Conservation (phyloP, 768 basidiomycete genomes). For the Exidia glandulosa region DNA sequence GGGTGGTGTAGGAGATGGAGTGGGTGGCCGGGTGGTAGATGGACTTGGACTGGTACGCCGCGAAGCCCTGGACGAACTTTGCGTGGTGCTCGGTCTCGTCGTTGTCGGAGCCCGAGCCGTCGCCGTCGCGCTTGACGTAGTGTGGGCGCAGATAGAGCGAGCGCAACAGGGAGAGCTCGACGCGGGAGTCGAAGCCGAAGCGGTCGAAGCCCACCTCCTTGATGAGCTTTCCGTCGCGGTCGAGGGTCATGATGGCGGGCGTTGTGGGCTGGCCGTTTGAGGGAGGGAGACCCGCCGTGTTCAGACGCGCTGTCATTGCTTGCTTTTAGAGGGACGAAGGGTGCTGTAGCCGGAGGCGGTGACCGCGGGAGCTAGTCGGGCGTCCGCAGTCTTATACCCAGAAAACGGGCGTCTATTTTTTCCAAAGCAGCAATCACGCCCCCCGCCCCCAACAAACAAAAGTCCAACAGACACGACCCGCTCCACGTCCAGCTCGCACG, state of each 20-base stretch:
- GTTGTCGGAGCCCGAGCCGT: slow-evolving; percentile 24
- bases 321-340: too few relatives aligned
- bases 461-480: slow-evolving; percentile 70
- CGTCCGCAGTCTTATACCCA: background rate
- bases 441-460: slow-evolving; percentile 35
- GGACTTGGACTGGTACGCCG: slow-evolving; percentile 68
- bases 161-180: slow-evolving; percentile 68
- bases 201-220: slow-evolving; percentile 69
- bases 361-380: background rate
- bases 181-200: slow-evolving; percentile 86
- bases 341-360: background rate
- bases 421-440: slow-evolving; percentile 38
- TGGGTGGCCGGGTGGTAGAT: slow-evolving; percentile 72
- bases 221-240: slow-evolving; percentile 68
- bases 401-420: background rate
- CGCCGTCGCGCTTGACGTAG: slow-evolving; percentile 34
- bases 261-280: background rate
- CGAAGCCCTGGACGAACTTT: slow-evolving; percentile 33
- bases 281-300: background rate
- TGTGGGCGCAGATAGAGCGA: slow-evolving; percentile 82
- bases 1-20: slow-evolving; percentile 84
- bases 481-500: slow-evolving; percentile 73
- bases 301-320: background rate
- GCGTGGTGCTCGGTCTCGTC: slow-evolving; percentile 37
- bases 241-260: slow-evolving; percentile 43